Conservation (phyloP, 139 green algal genomes). For the Chlamydomonas eustigma region DNA sequence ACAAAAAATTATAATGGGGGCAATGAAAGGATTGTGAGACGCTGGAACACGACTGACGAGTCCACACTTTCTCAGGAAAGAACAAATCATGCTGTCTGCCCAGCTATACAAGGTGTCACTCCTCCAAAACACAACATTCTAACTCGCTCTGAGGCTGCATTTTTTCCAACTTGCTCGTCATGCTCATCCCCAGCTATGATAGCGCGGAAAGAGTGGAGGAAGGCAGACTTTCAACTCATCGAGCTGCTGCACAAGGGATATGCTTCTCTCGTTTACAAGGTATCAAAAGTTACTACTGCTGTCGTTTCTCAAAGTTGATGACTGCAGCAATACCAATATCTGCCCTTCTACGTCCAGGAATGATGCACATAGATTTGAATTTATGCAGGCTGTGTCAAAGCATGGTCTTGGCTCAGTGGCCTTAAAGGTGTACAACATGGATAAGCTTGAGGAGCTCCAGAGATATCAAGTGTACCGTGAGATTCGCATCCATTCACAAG, state of each 20-base stretch:
- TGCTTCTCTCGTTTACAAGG: background rate
- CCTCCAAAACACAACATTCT: no score
- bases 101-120: no score
- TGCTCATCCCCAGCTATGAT: no score
- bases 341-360: background rate
- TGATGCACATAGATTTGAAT: background rate
- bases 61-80: no score
- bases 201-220: no score
- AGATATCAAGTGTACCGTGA: constrained; percentile 6
- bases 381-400: background rate
- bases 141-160: no score
- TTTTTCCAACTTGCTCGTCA: no score
- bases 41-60: no score
- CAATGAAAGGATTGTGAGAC: no score
- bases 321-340: background rate
- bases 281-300: background rate
- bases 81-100: no score
- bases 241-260: background rate
- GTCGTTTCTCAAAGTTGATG: background rate
- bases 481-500: background rate
- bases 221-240: background rate
- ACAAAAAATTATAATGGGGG: no score
- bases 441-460: background rate
- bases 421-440: constrained; percentile 1
- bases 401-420: background rate